A percentile compares a stretch with the other conserved stretches of the same genome.
These are phyloP conservation scores for Centrapalus pauciflorus DNA, from an alignment of 129 eudicot species.

Conservation along the genomic window DNA sequence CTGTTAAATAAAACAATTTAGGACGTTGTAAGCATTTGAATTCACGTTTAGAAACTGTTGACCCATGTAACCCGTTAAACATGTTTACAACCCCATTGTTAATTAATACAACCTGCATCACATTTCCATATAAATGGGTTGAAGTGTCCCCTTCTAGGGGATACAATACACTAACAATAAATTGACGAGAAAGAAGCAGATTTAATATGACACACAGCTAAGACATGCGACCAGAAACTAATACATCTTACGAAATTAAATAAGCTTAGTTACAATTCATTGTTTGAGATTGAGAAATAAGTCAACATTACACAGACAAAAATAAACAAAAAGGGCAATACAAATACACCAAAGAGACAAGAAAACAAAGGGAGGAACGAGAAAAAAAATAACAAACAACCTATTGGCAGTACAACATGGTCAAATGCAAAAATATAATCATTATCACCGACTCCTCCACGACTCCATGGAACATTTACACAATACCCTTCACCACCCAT, in stretches of 20 bases:
- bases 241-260: not conserved
- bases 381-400: constrained; percentile 29
- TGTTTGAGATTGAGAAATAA: not conserved
- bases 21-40: too few species aligned
- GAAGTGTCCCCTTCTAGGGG: too few species aligned
- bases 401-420: constrained; percentile 86
- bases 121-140: too few species aligned
- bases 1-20: too few species aligned
- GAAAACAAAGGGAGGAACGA: not conserved
- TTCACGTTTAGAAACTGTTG: too few species aligned
- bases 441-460: constrained; percentile 94
- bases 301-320: not conserved
- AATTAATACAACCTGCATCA: too few species aligned
- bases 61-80: too few species aligned
- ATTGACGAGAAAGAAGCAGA: constrained; percentile 6
- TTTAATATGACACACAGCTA: not conserved
- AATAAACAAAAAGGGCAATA: not conserved
- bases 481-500: constrained; percentile 96
- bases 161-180: not conserved
- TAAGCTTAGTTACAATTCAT: not conserved
- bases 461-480: constrained; percentile 96
- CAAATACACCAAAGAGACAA: not conserved
- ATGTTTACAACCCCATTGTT: too few species aligned
- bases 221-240: not conserved
- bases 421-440: constrained; percentile 92